Base-by-base conservation (phyloP, 2,329 filamentous ascomycete genomes). In the Coleophoma eucalyptorum region DNA sequence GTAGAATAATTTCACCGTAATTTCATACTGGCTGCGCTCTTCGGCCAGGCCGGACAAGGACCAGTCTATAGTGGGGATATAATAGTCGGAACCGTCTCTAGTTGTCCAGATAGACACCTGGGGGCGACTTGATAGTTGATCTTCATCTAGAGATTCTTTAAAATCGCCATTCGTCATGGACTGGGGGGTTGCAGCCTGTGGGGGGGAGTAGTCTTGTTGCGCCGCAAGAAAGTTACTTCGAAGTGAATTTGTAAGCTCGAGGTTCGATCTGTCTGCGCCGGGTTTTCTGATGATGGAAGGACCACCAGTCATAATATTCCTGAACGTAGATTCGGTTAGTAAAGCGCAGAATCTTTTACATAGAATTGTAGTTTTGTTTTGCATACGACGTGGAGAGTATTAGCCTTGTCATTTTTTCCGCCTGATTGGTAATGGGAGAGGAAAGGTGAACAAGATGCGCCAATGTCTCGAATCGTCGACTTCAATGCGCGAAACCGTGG, bases 1-100 rank as follows among this genome's bases (percentile, higher is more conserved):
- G 69, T 94, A 95, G 75, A 99, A 99, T 19, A 99, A 73, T 72
- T 99, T 99, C 54, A 94, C 86, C 1, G 93, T 97, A 63, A 97
- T 91, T 65, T 97, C 91, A 73, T 99, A 99, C 59, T 91, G 85
- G 52, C 80, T 77, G 21, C 87, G 77, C 59, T 96, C 91, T 65
- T 99, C 94, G 32, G 83, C 77, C 43, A 99, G 75, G 0, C 87
- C 87, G 4, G 82, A 83, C 31, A 80, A 72, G 12, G 81, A 75
- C 76, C 87, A 89, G 67, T 90, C 83, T 65, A 93, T 83, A 38
- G 86, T 80, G 43, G 93, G 93, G 38, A 97, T 80, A 65, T 87
- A 93, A 43, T 93, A 77, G 5, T 77, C 77, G 45, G 75, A 74
- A 38, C 73, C 77, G 43, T 83, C 76, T 47, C 73, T 73, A 52